A percentile compares a stretch with the other conserved stretches of the same genome.
phyloP scores from a whole-genome alignment of 768 basidiomycete genomes.

The Floccularia luteovirens region DNA sequence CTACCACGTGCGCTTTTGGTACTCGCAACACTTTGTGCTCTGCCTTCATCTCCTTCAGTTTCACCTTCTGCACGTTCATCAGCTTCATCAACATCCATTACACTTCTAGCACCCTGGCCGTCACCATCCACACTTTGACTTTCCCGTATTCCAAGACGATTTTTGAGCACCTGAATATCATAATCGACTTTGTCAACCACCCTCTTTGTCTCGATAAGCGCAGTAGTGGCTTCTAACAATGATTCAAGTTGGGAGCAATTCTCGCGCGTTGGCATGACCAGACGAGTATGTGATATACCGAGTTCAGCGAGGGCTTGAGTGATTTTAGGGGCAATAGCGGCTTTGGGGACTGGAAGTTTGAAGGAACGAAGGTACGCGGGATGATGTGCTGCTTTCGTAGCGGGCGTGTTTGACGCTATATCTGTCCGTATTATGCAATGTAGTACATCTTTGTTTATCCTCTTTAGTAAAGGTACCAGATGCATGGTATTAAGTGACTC shows the following conservation, averaged over 20 bases:
- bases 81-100: slow-evolving; percentile 19
- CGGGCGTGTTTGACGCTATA: slow-evolving; percentile 37
- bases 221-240: slow-evolving; percentile 62
- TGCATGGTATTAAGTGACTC: slow-evolving; percentile 6
- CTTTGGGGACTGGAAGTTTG: slow-evolving; percentile 77
- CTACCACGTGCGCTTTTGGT: slow-evolving; percentile 46
- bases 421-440: slow-evolving; percentile 75
- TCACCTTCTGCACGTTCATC: slow-evolving; percentile 26
- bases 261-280: slow-evolving; percentile 92
- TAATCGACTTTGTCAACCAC: slow-evolving; percentile 80
- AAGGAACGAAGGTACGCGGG: slow-evolving; percentile 82
- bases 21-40: slow-evolving; percentile 63
- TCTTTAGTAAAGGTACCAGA: slow-evolving; percentile 1
- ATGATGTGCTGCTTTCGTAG: slow-evolving; percentile 70
- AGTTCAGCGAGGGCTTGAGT: slow-evolving; percentile 71
- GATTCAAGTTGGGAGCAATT: slow-evolving; percentile 71
- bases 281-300: slow-evolving; percentile 58
- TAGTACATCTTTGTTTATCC: slow-evolving; percentile 40
- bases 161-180: slow-evolving; percentile 69
- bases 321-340: slow-evolving; percentile 68
- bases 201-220: slow-evolving; percentile 85
- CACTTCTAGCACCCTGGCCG: slow-evolving; percentile 21
- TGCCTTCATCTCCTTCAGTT: slow-evolving; percentile 34
- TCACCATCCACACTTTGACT: slow-evolving; percentile 30
- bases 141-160: slow-evolving; percentile 46